phyloP scores from a whole-genome alignment of 1,139 yeast species.

The Kodamaea sp. region DNA sequence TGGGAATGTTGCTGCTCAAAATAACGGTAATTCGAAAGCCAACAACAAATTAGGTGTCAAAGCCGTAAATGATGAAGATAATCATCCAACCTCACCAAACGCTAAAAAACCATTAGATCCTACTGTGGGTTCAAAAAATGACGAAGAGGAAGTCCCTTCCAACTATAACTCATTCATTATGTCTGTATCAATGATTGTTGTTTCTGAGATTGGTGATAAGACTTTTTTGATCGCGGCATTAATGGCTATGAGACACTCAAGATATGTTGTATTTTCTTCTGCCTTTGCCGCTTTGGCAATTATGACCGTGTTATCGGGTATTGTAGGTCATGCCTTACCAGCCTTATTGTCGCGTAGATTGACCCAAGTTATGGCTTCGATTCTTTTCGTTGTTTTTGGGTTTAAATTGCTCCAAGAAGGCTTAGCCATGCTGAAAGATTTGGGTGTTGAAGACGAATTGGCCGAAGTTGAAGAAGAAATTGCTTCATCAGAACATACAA shows the following conservation, averaged over 20 bases:
- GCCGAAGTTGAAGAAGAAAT: constrained; percentile 97
- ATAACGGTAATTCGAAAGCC: not conserved
- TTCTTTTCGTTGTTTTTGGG: constrained; percentile 81
- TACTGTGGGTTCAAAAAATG: constrained; percentile 4
- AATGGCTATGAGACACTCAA: constrained; percentile 94
- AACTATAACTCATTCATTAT: constrained; percentile 53
- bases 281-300: constrained; percentile 83
- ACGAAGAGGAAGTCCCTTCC: constrained; percentile 18
- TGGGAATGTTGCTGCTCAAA: not conserved
- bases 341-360: constrained; percentile 72
- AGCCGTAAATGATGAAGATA: constrained; percentile 26
- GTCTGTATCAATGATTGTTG: constrained; percentile 81
- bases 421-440: constrained; percentile 68
- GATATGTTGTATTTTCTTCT: constrained; percentile 78
- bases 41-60: constrained; percentile 23
- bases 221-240: constrained; percentile 94
- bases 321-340: constrained; percentile 91
- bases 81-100: constrained; percentile 27
- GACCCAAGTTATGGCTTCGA: constrained; percentile 79
- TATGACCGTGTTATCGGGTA: constrained; percentile 88
- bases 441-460: constrained; percentile 91
- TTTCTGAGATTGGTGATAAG: constrained; percentile 95
- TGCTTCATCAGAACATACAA: constrained; percentile 56
- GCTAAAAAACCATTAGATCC: constrained; percentile 24
- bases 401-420: constrained; percentile 76